These are phyloP conservation scores for Neodidymelliopsis sp. DNA, from an alignment of 2,329 filamentous ascomycete genomes.

Conservation along the genomic window DNA sequence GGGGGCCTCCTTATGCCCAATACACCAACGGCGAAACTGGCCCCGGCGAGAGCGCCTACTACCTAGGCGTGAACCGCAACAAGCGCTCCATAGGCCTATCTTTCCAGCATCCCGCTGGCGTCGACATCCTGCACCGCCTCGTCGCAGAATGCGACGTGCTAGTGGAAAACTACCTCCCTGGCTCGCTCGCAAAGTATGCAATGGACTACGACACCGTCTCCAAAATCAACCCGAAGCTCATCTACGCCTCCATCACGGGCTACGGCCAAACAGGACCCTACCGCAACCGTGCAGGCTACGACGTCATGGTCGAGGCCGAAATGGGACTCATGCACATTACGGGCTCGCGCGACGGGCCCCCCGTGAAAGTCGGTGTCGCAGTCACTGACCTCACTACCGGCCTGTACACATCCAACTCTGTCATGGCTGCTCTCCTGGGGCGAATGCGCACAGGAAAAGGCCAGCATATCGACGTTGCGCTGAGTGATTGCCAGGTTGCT, in stretches of 20 bases:
- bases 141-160: slow-evolving; percentile 87
- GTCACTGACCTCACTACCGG: slow-evolving; percentile 97
- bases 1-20: slow-evolving; percentile 92
- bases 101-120: slow-evolving; percentile 83
- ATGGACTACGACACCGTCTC: slow-evolving; percentile 86
- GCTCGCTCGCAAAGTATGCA: slow-evolving; percentile 84
- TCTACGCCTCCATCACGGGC: slow-evolving; percentile 96
- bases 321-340: slow-evolving; percentile 99
- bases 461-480: slow-evolving; percentile 88
- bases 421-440: slow-evolving; percentile 90
- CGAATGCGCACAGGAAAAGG: slow-evolving; percentile 78
- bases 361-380: slow-evolving; percentile 96
- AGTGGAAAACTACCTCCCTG: slow-evolving; percentile 96
- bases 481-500: slow-evolving; percentile 95
- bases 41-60: slow-evolving; percentile 93
- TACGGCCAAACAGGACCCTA: slow-evolving; percentile 97
- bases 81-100: slow-evolving; percentile 94
- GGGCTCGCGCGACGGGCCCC: slow-evolving; percentile 82
- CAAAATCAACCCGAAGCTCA: slow-evolving; percentile 82
- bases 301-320: slow-evolving; percentile 99
- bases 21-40: slow-evolving; percentile 70
- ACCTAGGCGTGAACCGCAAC: slow-evolving; percentile 93
- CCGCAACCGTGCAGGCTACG: slow-evolving; percentile 86
- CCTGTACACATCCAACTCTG: slow-evolving; percentile 91
- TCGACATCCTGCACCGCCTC: slow-evolving; percentile 85